These are phyloP conservation scores for Alternaria triticina DNA, from an alignment of 2,329 filamentous ascomycete species.

Conservation along the genomic window DNA sequence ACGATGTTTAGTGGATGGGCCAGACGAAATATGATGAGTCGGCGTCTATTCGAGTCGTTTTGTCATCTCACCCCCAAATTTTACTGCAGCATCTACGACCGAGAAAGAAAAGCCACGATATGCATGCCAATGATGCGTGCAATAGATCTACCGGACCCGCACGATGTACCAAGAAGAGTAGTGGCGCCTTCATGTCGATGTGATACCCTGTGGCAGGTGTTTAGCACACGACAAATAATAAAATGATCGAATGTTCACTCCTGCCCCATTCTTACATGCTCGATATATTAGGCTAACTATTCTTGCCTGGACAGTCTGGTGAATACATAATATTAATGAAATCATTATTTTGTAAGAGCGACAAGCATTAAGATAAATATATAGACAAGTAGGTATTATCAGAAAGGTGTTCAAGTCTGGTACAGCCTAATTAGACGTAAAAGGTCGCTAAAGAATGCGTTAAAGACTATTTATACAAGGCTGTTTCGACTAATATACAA, in stretches of 20 bases:
- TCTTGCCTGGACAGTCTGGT: not conserved
- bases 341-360: not conserved
- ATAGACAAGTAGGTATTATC: no score
- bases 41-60: constrained; percentile 1
- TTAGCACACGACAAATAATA: constrained; percentile 19
- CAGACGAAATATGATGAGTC: constrained; percentile 1
- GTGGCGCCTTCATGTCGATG: constrained; percentile 10
- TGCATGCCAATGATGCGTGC: not conserved
- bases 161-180: constrained; percentile 1
- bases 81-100: not conserved
- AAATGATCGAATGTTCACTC: not conserved
- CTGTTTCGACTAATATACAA: no score
- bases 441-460: no score
- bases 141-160: constrained; percentile 2
- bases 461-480: no score
- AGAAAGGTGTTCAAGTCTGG: no score
- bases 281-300: not conserved
- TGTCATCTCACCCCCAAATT: constrained; percentile 3
- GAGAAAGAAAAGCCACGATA: constrained; percentile 2
- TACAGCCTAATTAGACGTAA: no score
- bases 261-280: not conserved
- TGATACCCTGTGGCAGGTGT: constrained; percentile 23
- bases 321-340: not conserved
- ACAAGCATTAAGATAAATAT: no score
- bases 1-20: not conserved